phyloP scores from a whole-genome alignment of 2,329 filamentous ascomycete genomes.

The Colletotrichum sp. region DNA sequence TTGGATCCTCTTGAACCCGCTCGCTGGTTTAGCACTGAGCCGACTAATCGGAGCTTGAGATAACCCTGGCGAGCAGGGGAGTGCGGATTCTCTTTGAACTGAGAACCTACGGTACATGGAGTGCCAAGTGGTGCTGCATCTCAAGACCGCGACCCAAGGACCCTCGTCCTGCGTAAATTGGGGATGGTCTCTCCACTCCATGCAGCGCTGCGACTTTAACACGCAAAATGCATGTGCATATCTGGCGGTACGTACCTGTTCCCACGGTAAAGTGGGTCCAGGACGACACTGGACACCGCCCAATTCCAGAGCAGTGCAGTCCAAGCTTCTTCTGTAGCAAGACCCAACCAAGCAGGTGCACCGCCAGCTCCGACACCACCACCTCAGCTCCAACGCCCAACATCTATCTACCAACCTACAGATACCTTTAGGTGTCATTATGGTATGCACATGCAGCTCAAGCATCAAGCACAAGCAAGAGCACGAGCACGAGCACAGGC shows the following conservation, averaged over 20 bases:
- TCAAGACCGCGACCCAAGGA: background rate
- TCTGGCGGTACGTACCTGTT: background rate
- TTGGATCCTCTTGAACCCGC: too few species aligned
- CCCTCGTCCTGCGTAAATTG: background rate
- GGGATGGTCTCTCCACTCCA: constrained; percentile 6
- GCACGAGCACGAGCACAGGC: background rate
- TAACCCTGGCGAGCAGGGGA: too few species aligned
- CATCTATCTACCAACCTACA: background rate
- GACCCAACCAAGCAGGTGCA: background rate
- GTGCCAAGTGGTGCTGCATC: background rate
- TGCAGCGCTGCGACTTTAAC: background rate
- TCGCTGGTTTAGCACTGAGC: too few species aligned
- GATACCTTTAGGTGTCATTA: background rate
- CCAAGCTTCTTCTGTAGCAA: constrained; percentile 1
- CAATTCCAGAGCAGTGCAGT: background rate
- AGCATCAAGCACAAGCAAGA: background rate
- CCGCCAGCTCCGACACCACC: background rate
- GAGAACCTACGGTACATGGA: background rate
- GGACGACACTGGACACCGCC: background rate
- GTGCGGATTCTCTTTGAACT: too few species aligned
- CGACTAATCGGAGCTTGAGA: too few species aligned
- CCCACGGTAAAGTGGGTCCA: background rate
- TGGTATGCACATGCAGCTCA: background rate
- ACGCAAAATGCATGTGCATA: constrained; percentile 3
- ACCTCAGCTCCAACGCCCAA: background rate